A percentile compares a stretch with the other conserved stretches of the same genome.
These are phyloP conservation scores for Citropsis articulata DNA, from an alignment of 345 rosid species.

Conservation along the genomic window DNA sequence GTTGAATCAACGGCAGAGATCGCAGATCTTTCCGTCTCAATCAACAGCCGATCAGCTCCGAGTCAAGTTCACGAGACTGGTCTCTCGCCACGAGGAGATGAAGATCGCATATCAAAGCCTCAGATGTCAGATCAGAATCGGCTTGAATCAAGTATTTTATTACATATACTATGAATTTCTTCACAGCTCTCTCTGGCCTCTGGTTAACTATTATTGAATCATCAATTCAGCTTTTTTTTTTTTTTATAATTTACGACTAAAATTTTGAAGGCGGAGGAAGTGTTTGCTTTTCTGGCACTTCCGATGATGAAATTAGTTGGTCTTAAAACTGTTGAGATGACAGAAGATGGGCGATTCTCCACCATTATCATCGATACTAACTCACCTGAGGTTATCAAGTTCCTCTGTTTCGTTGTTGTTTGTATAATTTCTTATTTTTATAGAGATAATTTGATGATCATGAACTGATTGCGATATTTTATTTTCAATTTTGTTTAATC, in stretches of 20 bases:
- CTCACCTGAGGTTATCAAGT: conserved; percentile 23
- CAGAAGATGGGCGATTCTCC: conserved; percentile 37
- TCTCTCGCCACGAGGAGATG: conserved; percentile 36
- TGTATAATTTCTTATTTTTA: too few relatives aligned
- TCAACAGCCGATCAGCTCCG: conserved; percentile 20
- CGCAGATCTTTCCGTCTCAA: conserved; percentile 11
- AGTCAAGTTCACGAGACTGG: conserved; percentile 34
- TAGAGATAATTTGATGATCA: background rate
- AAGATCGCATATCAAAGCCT: conserved; percentile 40
- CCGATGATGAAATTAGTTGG: conserved; percentile 70
- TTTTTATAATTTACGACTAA: background rate
- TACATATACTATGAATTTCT: background rate
- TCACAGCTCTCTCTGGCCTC: background rate
- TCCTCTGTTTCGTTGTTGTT: background rate
- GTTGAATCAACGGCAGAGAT: background rate
- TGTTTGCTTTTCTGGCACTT: conserved; percentile 51
- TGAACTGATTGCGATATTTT: background rate
- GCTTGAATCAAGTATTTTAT: conserved; percentile 41
- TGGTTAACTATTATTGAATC: too few relatives aligned
- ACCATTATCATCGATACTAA: conserved; percentile 23
- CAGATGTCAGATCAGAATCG: conserved; percentile 40
- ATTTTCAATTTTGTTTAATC: conserved; percentile 2
- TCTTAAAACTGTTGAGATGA: conserved; percentile 58
- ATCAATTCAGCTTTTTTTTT: background rate
- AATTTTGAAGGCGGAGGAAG: conserved; percentile 43